These are phyloP conservation scores for Sclerotinia nivalis DNA, from an alignment of 2,329 filamentous ascomycete genomes.

Conservation along the genomic window DNA sequence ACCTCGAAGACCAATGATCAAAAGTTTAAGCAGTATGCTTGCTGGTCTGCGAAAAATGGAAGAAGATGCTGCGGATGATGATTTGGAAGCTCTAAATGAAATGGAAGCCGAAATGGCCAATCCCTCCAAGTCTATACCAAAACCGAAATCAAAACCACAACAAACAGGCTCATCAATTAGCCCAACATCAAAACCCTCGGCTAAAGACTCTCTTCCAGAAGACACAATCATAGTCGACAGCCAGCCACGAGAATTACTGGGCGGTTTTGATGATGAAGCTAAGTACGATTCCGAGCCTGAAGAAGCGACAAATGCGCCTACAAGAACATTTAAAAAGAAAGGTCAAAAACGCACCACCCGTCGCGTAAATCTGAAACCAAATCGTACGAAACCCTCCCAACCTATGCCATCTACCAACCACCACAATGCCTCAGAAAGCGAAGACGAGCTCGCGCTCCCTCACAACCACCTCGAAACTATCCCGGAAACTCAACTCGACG, in stretches of 20 bases:
- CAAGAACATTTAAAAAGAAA: constrained; percentile 75
- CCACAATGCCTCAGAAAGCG: constrained; percentile 43
- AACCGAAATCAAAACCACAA: constrained; percentile 29
- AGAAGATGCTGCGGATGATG: constrained; percentile 69
- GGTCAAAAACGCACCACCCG: constrained; percentile 78
- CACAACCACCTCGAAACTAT: constrained; percentile 26
- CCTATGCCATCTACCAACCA: constrained; percentile 36
- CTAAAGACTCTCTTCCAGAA: constrained; percentile 31
- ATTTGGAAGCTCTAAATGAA: constrained; percentile 72
- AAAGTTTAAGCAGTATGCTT: constrained; percentile 73
- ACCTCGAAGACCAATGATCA: constrained; percentile 62
- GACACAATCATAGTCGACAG: constrained; percentile 48
- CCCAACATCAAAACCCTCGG: background rate
- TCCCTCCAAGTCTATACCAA: background rate
- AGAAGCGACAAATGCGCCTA: constrained; percentile 39
- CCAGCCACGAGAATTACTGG: constrained; percentile 48
- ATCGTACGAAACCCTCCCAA: constrained; percentile 49
- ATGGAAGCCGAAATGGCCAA: constrained; percentile 55
- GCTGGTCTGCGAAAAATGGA: constrained; percentile 68
- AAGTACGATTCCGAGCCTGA: constrained; percentile 57
- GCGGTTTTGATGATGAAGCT: constrained; percentile 64
- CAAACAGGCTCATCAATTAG: constrained; percentile 26
- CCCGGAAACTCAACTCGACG: constrained; percentile 34
- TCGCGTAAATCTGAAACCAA: constrained; percentile 63
- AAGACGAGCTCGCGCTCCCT: constrained; percentile 40